Conservation (phyloP, 2,329 filamentous ascomycete genomes). For the Fusarium circinatum region DNA sequence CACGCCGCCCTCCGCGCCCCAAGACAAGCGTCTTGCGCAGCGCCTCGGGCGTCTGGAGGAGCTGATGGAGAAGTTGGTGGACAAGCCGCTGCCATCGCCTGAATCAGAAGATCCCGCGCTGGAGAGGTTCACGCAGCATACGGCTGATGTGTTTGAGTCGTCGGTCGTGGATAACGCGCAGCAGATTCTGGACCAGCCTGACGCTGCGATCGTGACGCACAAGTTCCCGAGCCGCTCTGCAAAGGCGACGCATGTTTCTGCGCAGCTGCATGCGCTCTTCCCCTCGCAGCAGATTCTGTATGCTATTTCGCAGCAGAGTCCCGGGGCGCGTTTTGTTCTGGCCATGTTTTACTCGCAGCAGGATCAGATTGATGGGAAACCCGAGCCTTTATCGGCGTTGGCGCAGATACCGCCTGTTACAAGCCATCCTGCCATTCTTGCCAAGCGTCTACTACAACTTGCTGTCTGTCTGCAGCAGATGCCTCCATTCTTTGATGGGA, state of each 20-base stretch:
- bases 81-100: constrained; percentile 42
- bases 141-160: constrained; percentile 31
- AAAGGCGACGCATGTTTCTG: constrained; percentile 27
- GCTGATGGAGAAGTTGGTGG: constrained; percentile 58
- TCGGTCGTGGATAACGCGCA: constrained; percentile 37
- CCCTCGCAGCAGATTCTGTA: constrained; percentile 36
- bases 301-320: constrained; percentile 39
- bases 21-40: constrained; percentile 54
- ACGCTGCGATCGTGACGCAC: neutral
- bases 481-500: constrained; percentile 46
- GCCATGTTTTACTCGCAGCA: constrained; percentile 42
- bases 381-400: constrained; percentile 42
- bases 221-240: constrained; percentile 1
- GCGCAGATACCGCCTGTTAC: constrained; percentile 50
- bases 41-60: constrained; percentile 58
- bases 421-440: constrained; percentile 60
- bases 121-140: constrained; percentile 40
- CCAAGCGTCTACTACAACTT: constrained; percentile 59
- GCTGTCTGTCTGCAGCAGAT: constrained; percentile 59
- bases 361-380: constrained; percentile 48
- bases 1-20: constrained; percentile 45
- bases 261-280: constrained; percentile 37
- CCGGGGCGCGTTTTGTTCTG: constrained; percentile 42
- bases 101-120: constrained; percentile 15
- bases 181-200: constrained; percentile 17